Base-by-base conservation (phyloP, 805 yeast species). In the Helenozyma rhizophorensis region DNA sequence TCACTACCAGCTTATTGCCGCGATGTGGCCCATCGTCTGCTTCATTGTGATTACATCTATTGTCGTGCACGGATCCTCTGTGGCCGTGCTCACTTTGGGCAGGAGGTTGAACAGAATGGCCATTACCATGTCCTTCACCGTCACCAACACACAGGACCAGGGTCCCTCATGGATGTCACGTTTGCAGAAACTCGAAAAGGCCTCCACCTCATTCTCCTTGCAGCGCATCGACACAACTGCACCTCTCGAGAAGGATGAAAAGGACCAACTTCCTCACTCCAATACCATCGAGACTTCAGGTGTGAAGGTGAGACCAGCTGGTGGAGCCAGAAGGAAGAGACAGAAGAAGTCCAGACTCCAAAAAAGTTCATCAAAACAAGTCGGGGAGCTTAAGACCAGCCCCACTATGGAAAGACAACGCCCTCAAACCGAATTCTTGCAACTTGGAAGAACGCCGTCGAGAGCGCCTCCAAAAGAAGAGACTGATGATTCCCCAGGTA, bases 101-200 rank as follows among this genome's bases (percentile, higher is more conserved):
- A 83, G 80, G 51, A 83, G 90, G 37, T 72, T 90, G 56, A 88
- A 89, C 63, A 82, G 95, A 32, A 84, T 93, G 80, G 86, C 96
- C 2, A 76, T 90, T 48, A 84, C 96, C 1, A 84, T 89, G 82
- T 77, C 97, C 0, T 82, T 86, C 54, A 87, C 96, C 14, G 54
- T 61, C 21, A 57, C 65, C 2, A 60, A 58, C 36, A 78, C 84
- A 14, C 80, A 78, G 38, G 60, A 69, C 25, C 65, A 72, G 44
- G 71, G 73, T 14, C 37, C 37, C 17, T 69, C 80, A 6, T 84
- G 97, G 96, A 76, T 89, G 66, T 72, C 79, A 33, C 78, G 96
- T 57, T 70, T 90, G 47, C 96, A 95, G 21, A 75, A 82, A 26
- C 64, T 86, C 54, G 93, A 83, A 33, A 75, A 73, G 34, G 63